Evolutionary conservation across 1,284 basidiomycete species (phyloP), one percentile per base, ranked within the genome.

Genomic region (Cryptococcus sp.): DNA sequence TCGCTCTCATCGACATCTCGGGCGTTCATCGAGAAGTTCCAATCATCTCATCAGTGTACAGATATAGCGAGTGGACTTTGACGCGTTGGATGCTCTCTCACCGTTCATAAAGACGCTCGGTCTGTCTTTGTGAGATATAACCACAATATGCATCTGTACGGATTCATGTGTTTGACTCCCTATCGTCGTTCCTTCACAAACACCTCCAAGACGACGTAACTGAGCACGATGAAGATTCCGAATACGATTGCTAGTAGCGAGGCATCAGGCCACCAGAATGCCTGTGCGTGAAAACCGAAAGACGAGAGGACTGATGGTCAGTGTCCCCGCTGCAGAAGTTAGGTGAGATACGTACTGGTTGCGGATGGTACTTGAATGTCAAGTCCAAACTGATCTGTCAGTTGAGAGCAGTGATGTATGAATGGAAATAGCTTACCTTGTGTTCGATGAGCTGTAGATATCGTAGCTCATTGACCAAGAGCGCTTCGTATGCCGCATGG

Each of bases 401-500:
- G 34, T 44, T 23, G 24, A 5, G 19, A 18, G 16, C 11, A 18
- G 18, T n/a, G 16, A 23, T 16, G 25, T 36, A n/a, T n/a, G n/a
- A n/a, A 16, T 36, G 31, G 40, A 22, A 22, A 19, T 7, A n/a
- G 61, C 82, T 52, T 62, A 89, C 88, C 80, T 88, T 87, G 64
- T 84, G 81, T 73, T 98, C 89, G 67, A 88, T 90, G 47, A 98
- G 78, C 64, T 91, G 87, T n/a, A 98, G 78, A 73, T 93, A 96
- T 45, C 92, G 80, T 48, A 98, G 78, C 75, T 98, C 93, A 71
- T 98, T 98, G 54, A 98, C 92, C 22, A 92, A 85, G 24, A 98
- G 81, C 1, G 88, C 91, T 76, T 98, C 94, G 67, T 91, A 98
- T 0, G 88, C 94, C n/a, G 94, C 93, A 76, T 98, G 94, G 85